Percentiles rank a stretch among this genome's conserved stretches.
Evolutionary conservation across 345 rosid species (phyloP).

Genomic region (Corymbia maculata): DNA sequence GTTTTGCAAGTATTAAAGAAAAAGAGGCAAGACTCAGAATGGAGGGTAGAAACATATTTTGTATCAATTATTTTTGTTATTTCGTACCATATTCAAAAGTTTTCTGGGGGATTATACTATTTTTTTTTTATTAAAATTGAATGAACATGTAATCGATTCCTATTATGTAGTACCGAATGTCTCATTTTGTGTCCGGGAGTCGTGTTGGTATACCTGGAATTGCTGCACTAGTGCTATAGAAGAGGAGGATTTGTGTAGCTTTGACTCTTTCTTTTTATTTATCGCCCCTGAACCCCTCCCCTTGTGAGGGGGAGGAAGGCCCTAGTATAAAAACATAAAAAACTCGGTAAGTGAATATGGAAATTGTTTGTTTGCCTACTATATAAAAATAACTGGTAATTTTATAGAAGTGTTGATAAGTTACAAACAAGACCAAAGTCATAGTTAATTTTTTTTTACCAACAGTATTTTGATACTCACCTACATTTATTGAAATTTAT

Average conservation of each 20-base stretch:
- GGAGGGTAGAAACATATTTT: neutral
- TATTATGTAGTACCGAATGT: neutral
- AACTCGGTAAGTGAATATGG: neutral
- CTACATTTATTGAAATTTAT: neutral
- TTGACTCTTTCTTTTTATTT: neutral
- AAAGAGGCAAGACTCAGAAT: neutral
- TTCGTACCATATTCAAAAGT: neutral
- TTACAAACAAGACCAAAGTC: neutral
- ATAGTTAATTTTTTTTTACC: neutral
- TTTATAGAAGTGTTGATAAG: neutral
- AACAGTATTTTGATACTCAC: neutral
- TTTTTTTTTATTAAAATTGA: neutral
- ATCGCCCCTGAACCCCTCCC: too few relatives aligned
- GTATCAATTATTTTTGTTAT: neutral
- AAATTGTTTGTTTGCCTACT: neutral
- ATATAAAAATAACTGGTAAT: neutral
- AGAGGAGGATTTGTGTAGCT: neutral
- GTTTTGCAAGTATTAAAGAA: neutral
- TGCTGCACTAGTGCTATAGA: neutral
- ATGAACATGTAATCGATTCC: neutral
- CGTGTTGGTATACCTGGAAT: neutral
- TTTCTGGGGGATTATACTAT: neutral
- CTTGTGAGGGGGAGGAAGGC: too few relatives aligned
- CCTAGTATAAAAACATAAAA: neutral
- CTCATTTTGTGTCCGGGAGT: neutral